Evolutionary conservation across 495 filamentous ascomycete genomes (phyloP), one percentile per base, ranked within the genome.

Genomic region (Penicillium silybi): DNA sequence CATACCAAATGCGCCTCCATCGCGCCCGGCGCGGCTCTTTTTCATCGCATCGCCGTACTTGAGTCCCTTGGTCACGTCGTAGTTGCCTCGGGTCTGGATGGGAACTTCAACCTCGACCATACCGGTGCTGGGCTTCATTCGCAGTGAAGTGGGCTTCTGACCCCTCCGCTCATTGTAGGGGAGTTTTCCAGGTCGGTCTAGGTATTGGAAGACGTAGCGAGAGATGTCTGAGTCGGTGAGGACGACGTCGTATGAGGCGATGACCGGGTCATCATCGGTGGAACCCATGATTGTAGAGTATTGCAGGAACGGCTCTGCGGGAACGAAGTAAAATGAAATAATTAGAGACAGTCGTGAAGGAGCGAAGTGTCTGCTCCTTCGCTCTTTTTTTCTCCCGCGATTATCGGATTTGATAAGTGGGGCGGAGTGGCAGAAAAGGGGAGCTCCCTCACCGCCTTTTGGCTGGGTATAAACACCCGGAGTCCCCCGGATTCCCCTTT

Each of bases 81-180:
- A 92, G 53, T 83, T 81, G 4, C 61, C 53, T 15, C 73, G 68
- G 17, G 80, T 80, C 64, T 83, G 78, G 43, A 91, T 72, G 1
- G 86, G 83, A 8, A 89, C 75, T 45, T 92, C 88, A 6, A 90
- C 62, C 61, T 92, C 88, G n/a, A 91, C 70, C 46, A 88, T 73
- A 1, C 86, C 87, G 1, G 83, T 76, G 26, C 77, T 67, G 0
- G 80, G 78, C 65, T 92, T 92, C 56, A 88, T 73, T 26, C 87
- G 82, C 29, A 90, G 62, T 9, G 75, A 73, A 2, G 77, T 54
- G 0, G 88, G 88, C 48, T 81, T 77, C 10, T 80, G 74, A 6
- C 72, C 65, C 40, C 73, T 64, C 1, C 63, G 58, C 17, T 73
- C 76, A 32, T 80, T 78, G 69, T 88, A 89, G 10, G 81, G 76